Conservation (phyloP, 2,329 filamentous ascomycete genomes). For the Pseudogymnoascus sp. region DNA sequence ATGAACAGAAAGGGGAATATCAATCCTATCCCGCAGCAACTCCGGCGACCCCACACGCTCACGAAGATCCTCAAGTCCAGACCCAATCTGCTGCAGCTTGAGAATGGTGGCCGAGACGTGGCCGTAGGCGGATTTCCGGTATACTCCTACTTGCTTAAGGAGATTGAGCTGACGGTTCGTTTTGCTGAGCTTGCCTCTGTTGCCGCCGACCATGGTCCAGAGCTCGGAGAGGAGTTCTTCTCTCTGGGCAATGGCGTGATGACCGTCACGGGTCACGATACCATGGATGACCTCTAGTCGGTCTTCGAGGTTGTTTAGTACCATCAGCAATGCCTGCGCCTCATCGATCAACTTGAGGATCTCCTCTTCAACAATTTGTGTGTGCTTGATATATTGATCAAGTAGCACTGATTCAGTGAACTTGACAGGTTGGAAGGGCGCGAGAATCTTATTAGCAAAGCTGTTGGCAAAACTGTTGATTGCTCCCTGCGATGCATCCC, state of each 20-base stretch:
- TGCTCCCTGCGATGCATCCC: constrained; percentile 20
- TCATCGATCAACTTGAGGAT: constrained; percentile 60
- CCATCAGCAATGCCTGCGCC: constrained; percentile 57
- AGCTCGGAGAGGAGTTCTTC: constrained; percentile 61
- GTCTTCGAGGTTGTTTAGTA: constrained; percentile 60
- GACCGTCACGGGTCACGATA: constrained; percentile 56
- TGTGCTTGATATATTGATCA: constrained; percentile 69
- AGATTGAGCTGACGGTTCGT: constrained; percentile 56
- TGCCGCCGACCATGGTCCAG: constrained; percentile 68
- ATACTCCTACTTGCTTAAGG: constrained; percentile 55
- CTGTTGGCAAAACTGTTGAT: constrained; percentile 35
- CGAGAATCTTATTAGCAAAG: constrained; percentile 34
- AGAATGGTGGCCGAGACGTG: constrained; percentile 64
- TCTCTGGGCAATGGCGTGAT: constrained; percentile 48
- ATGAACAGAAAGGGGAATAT: constrained; percentile 62
- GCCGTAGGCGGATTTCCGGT: constrained; percentile 55
- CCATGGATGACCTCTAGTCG: constrained; percentile 62
- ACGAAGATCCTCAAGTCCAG: constrained; percentile 61
- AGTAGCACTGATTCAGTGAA: constrained; percentile 56
- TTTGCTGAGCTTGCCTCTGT: constrained; percentile 50
- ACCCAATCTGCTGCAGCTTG: constrained; percentile 65
- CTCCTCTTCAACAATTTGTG: constrained; percentile 59
- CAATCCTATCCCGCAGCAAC: constrained; percentile 41
- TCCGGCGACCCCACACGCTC: constrained; percentile 63
- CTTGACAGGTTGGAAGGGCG: constrained; percentile 54